Evolutionary conservation across 2,329 filamentous ascomycete species (phyloP).

Genomic region (Phialocephala sp.): DNA sequence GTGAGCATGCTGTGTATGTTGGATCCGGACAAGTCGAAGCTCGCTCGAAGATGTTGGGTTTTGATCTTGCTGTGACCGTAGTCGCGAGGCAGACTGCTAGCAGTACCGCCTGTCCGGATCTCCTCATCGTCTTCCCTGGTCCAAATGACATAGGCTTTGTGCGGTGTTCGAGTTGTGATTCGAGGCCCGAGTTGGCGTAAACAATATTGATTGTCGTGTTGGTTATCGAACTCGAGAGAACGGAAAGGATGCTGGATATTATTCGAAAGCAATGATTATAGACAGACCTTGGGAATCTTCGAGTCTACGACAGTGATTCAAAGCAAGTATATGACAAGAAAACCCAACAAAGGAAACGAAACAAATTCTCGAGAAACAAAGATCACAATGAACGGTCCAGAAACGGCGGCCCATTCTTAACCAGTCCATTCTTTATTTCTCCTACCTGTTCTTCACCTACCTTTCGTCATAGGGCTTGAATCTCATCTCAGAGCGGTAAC

Average conservation of each 20-base stretch:
- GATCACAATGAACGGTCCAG: constrained; percentile 36
- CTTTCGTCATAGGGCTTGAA: constrained; percentile 30
- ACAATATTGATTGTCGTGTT: neutral
- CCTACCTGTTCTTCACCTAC: constrained; percentile 28
- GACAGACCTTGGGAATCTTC: constrained; percentile 8
- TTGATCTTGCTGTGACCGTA: constrained; percentile 47
- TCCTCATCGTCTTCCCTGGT: constrained; percentile 32
- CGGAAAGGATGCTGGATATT: neutral
- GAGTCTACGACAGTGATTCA: constrained; percentile 34
- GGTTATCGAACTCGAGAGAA: constrained; percentile 3
- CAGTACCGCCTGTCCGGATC: constrained; percentile 28
- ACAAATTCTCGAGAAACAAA: constrained; percentile 40
- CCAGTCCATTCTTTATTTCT: constrained; percentile 30
- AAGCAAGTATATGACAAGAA: constrained; percentile 30
- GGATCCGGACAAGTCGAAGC: constrained; percentile 57
- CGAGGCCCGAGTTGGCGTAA: neutral
- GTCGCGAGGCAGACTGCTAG: constrained; percentile 42
- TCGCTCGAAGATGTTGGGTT: constrained; percentile 48
- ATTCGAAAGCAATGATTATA: neutral
- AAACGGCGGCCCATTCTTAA: constrained; percentile 25
- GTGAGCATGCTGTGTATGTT: constrained; percentile 55
- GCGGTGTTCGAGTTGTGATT: neutral
- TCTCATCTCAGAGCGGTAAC: constrained; percentile 18
- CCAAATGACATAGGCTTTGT: neutral
- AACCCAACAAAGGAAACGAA: constrained; percentile 31